These are phyloP conservation scores for Pleurostoma richardsiae DNA, from an alignment of 2,329 filamentous ascomycete genomes.

Conservation along the genomic window DNA sequence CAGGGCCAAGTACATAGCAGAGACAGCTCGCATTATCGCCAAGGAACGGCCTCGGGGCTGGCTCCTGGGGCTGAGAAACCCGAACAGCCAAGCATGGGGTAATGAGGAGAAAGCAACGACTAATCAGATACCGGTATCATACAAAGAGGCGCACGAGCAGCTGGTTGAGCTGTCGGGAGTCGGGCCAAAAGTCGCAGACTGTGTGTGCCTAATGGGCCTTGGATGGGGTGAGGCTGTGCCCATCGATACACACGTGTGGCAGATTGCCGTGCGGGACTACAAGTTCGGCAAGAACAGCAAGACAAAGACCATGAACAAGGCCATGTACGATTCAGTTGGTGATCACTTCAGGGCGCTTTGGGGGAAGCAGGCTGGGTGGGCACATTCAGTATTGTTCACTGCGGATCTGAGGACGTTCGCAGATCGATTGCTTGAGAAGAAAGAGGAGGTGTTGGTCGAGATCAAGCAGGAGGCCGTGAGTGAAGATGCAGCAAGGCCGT, in stretches of 20 bases:
- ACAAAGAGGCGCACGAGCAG: conserved; percentile 73
- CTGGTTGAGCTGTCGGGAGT: conserved; percentile 80
- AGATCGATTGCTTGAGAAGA: conserved; percentile 41
- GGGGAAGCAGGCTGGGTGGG: conserved; percentile 95
- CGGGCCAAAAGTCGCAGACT: conserved; percentile 94
- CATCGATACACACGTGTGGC: conserved; percentile 97
- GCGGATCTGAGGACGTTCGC: conserved; percentile 86
- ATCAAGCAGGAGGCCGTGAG: conserved; percentile 14
- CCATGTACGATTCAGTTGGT: conserved; percentile 83
- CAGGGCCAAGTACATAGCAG: conserved; percentile 83
- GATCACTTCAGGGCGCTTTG: conserved; percentile 86
- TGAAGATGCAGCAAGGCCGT: background rate
- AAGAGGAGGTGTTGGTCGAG: conserved; percentile 20
- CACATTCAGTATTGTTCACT: conserved; percentile 93
- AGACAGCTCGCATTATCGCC: conserved; percentile 74
- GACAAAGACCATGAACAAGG: conserved; percentile 79
- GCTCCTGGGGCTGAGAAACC: conserved; percentile 75
- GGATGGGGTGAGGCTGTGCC: conserved; percentile 95
- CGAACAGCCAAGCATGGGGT: conserved; percentile 57
- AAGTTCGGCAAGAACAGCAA: conserved; percentile 74
- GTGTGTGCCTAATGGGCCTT: conserved; percentile 91
- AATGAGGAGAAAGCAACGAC: conserved; percentile 20
- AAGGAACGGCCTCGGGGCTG: conserved; percentile 64
- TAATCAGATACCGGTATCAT: conserved; percentile 46
- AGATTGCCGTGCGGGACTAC: conserved; percentile 95